These are phyloP conservation scores for Exophiala sp. DNA, from an alignment of 2,329 filamentous ascomycete species.

Conservation along the genomic window DNA sequence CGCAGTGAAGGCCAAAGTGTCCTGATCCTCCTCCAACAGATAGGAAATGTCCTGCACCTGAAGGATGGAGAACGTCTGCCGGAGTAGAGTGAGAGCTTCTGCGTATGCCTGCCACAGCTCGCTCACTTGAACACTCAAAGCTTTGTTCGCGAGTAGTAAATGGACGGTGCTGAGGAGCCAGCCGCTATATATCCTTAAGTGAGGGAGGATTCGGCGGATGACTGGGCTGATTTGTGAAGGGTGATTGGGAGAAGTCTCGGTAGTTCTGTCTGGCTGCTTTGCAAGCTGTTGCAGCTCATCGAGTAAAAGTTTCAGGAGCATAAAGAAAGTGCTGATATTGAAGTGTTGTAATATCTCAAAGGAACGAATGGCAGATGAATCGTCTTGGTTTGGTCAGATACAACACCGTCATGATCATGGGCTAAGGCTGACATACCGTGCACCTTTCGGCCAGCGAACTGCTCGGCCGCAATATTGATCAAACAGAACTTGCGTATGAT, in stretches of 20 bases:
- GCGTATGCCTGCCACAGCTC: constrained; percentile 65
- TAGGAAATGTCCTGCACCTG: constrained; percentile 58
- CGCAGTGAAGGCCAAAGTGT: constrained; percentile 63
- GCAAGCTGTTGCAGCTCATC: constrained; percentile 12
- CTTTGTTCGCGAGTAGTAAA: constrained; percentile 43
- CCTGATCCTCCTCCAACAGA: constrained; percentile 65
- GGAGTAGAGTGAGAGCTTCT: constrained; percentile 58
- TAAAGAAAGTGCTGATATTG: constrained; percentile 48
- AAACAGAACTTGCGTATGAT: constrained; percentile 75
- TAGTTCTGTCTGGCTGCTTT: constrained; percentile 34
- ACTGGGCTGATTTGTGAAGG: constrained; percentile 51
- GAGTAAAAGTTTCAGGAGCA: constrained; percentile 17
- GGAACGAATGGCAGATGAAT: constrained; percentile 69
- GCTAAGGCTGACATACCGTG: constrained; percentile 3
- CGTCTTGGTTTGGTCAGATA: constrained; percentile 31
- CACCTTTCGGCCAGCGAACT: constrained; percentile 27
- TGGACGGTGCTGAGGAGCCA: constrained; percentile 57
- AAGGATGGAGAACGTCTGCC: constrained; percentile 56
- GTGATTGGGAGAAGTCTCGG: constrained; percentile 36
- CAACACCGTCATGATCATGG: too few relatives aligned
- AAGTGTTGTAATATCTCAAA: constrained; percentile 69
- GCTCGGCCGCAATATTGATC: constrained; percentile 74
- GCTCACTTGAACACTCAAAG: constrained; percentile 56
- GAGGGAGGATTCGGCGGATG: constrained; percentile 60
- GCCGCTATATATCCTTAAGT: constrained; percentile 63